These are phyloP conservation scores for Rhizoctonia solani DNA, from an alignment of 1,284 basidiomycete species.

Conservation along the genomic window DNA sequence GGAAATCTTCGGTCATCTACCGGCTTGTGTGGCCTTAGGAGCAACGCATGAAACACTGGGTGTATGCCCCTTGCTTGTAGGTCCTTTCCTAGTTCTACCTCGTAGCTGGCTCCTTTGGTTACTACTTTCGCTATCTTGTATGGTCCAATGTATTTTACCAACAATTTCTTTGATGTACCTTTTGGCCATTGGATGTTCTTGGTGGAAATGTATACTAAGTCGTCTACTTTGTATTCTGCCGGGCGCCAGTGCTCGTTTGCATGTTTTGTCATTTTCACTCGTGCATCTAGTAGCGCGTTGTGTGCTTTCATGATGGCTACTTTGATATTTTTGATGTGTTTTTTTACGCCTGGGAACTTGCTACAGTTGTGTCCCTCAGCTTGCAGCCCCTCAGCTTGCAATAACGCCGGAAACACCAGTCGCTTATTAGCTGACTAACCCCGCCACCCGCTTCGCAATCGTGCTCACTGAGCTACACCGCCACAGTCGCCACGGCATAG, in stretches of 20 bases:
- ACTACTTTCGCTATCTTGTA: slow-evolving; percentile 42
- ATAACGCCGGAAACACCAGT: no score
- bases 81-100: slow-evolving; percentile 43
- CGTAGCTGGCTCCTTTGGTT: slow-evolving; percentile 41
- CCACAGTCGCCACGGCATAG: no score
- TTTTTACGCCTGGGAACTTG: no score
- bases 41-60: slow-evolving; percentile 36
- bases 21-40: slow-evolving; percentile 38
- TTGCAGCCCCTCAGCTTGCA: no score
- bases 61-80: slow-evolving; percentile 41
- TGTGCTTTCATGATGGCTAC: slow-evolving; percentile 40
- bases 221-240: slow-evolving; percentile 38
- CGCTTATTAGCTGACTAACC: no score
- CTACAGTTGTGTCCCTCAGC: no score
- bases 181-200: no score
- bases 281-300: slow-evolving; percentile 44
- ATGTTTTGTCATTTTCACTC: slow-evolving; percentile 43
- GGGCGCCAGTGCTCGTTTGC: slow-evolving; percentile 41
- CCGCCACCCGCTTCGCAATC: no score
- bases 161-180: no score
- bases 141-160: slow-evolving; percentile 45
- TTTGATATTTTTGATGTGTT: no score
- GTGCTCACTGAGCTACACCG: no score
- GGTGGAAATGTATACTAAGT: no score
- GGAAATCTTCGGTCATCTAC: not conserved